Base-by-base conservation (phyloP, 2,329 filamentous ascomycete species). In the Aspergillus japonicus region DNA sequence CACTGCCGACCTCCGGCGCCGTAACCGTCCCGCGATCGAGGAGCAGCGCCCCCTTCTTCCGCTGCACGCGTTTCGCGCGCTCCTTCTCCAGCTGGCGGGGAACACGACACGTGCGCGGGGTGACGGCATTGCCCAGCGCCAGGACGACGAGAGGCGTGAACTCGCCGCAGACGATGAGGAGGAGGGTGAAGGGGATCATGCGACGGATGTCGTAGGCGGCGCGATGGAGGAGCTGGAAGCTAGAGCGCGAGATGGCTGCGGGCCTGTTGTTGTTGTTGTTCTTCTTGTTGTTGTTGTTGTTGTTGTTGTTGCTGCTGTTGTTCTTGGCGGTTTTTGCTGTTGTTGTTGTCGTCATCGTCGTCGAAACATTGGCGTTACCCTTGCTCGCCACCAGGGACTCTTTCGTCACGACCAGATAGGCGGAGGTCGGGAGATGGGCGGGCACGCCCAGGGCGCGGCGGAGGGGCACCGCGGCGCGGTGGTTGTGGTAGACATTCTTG, bases 61-160 rank as follows among this genome's bases (percentile, higher is more conserved):
- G 76, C 52, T 78, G 74, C 70, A 90, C 85, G 1, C 81, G 76
- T 64, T 82, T 81, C 16, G 69, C 70, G 54, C 85, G 77, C 44
- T 86, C 82, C 39, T 75, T 74, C n/a, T 82, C 78, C 6, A 91
- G 79, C 77, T 97, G 94, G 44, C 78, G 80, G 0, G 94, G 94
- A 60, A 97, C 89, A 11, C 92, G 85, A 74, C 94, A 97, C 0
- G 91, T 89, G 67, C 86, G 86, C 0, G 94, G 94, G 26, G 96
- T 89, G 23, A 92, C 80, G 42, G 79, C 79, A 21, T 87, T 87
- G 0, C 84, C 84, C 26, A 96, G 78, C 33, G 87, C 84, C 6
- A 92, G 79, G 1, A 96, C 89, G 5, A 96, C 77, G 5, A 98
- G 71, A 0, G 93, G 92, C 1, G 93, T 91, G 77, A 96, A 89